Evolutionary conservation across 1,284 basidiomycete species (phyloP).

Genomic region (Ganoderma boninense): DNA sequence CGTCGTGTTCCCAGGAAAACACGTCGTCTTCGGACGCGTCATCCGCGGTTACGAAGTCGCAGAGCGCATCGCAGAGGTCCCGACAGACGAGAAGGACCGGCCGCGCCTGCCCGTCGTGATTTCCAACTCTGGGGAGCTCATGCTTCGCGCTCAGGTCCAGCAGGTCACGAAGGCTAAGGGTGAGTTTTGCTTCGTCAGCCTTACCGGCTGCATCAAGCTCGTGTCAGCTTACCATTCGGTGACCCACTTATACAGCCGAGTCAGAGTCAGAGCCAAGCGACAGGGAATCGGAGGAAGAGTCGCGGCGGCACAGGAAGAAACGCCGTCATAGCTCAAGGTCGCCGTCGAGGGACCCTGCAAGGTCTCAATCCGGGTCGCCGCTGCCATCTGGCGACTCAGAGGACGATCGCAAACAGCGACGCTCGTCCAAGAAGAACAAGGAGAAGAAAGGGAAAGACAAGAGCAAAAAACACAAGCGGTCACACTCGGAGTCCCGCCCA

Average conservation of each 20-base stretch:
- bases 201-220: background rate
- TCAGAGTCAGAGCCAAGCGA: conserved; percentile 29
- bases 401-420: conserved; percentile 43
- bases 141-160: conserved; percentile 60
- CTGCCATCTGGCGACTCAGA: conserved; percentile 25
- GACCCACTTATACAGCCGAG: conserved; percentile 16
- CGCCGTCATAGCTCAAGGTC: conserved; percentile 28
- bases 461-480: conserved; percentile 38
- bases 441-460: conserved; percentile 41
- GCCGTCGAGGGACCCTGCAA: conserved; percentile 22
- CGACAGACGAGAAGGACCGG: conserved; percentile 74
- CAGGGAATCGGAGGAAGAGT: conserved; percentile 31
- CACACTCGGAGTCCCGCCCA: conserved; percentile 5
- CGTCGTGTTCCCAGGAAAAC: conserved; percentile 59
- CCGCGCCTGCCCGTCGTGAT: conserved; percentile 80
- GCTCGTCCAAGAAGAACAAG: conserved; percentile 38
- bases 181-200: conserved; percentile 8
- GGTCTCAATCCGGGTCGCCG: conserved; percentile 24
- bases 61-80: conserved; percentile 59
- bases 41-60: conserved; percentile 71
- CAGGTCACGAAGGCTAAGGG: conserved; percentile 18
- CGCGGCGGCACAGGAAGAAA: conserved; percentile 42
- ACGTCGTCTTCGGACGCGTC: conserved; percentile 80
- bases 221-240: background rate
- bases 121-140: conserved; percentile 85